Evolutionary conservation across 768 basidiomycete genomes (phyloP), one percentile per base, ranked within the genome.

Genomic region (Kwoniella sp.): DNA sequence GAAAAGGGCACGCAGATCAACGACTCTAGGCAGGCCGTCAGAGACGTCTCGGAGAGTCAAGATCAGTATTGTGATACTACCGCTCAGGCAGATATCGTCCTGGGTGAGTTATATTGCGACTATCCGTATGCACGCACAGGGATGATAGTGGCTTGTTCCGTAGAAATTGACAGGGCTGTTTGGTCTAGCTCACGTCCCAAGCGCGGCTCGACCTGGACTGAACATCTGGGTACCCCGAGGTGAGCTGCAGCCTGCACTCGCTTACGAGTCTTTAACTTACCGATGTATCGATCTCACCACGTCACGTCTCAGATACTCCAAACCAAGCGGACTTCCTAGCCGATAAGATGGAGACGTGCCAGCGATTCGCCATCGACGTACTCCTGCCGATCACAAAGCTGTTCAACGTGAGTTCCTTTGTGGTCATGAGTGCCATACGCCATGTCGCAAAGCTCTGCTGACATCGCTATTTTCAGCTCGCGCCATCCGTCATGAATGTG

Each of bases 401-500:
- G 17, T 98, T 92, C 79, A 84, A 85, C 62, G 77, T 80, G 45
- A 29, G 77, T 69, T 45, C 23, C 26, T 23, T 51, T 34, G 34
- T 5, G 34, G 7, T 5, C 34, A 5, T 5, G 34, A 5, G 34
- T 13, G 34, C 34, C 13, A 13, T 37, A 7, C 7, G 34, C 7
- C 34, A 5, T 13, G 34, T 7, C 5, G 7, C 34, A 37, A 37
- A 37, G 7, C 13, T 13, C 13, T 13, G 13, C 34, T 37, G 34
- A 37, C 34, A 37, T 5, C 13, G 13, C 34, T 13, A 17, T 17
- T 25, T 61, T 29, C 59, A 76, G 68, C 85, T 97, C 37, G 88
- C 92, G 1, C 81, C 87, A 28, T 81, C 85, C 0, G 89, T 89
- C 52, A 72, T 96, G 63, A 91, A 95, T 72, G 85, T 99, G 4